Conservation (phyloP, 176 grass and related monocot species). For the Tuctoria greenei region DNA sequence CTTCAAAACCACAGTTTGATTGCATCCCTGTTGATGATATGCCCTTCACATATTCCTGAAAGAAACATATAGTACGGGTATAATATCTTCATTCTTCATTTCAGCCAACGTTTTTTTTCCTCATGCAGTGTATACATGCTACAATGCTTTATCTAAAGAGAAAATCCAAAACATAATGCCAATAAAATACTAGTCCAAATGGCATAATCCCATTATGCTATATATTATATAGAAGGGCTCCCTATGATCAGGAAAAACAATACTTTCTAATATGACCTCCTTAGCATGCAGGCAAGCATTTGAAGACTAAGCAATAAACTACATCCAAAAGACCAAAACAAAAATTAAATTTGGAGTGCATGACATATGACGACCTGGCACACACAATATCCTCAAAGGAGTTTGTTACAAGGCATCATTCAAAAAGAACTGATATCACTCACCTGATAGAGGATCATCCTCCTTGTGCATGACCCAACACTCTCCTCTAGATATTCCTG, state of each 20-base stretch:
- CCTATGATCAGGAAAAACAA: too few relatives aligned
- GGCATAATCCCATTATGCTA: not conserved
- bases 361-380: not conserved
- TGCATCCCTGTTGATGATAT: slow-evolving; percentile 96
- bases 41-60: slow-evolving; percentile 85
- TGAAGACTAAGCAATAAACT: not conserved
- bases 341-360: not conserved
- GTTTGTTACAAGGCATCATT: not conserved
- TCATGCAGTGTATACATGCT: not conserved
- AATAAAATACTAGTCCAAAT: slow-evolving; percentile 3
- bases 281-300: not conserved
- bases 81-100: too few relatives aligned
- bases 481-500: slow-evolving; percentile 95
- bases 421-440: slow-evolving; percentile 30
- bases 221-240: not conserved
- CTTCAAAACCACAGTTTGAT: slow-evolving; percentile 89
- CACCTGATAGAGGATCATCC: slow-evolving; percentile 85
- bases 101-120: not conserved
- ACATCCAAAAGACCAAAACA: not conserved
- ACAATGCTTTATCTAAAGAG: not conserved
- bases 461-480: slow-evolving; percentile 74
- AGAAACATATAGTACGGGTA: not conserved
- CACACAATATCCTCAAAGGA: too few relatives aligned
- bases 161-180: not conserved
- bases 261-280: not conserved